Evolutionary conservation across 139 green algal genomes (phyloP).

Genomic region (Marvania coccoides): DNA sequence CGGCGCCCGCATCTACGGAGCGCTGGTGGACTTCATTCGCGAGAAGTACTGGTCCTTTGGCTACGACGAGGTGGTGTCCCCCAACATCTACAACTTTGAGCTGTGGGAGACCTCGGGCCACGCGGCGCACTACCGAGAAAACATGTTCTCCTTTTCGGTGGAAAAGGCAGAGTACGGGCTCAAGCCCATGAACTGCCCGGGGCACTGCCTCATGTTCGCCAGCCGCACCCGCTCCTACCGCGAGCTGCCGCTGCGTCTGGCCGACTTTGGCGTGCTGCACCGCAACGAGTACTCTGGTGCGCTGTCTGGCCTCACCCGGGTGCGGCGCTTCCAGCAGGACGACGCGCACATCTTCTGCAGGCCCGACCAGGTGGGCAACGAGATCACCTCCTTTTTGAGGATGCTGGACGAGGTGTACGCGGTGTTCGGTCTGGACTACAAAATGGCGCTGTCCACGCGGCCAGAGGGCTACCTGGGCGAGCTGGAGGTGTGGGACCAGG

Average conservation of each 20-base stretch:
- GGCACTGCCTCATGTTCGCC: constrained; percentile 96
- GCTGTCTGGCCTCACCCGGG: constrained; percentile 78
- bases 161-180: constrained; percentile 92
- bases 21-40: constrained; percentile 65
- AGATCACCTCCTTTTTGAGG: constrained; percentile 76
- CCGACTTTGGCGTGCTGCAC: constrained; percentile 98
- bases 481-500: constrained; percentile 85
- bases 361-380: constrained; percentile 72
- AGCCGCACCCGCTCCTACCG: constrained; percentile 82
- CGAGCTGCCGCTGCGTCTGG: constrained; percentile 89
- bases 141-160: constrained; percentile 96
- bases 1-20: constrained; percentile 92
- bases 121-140: constrained; percentile 95
- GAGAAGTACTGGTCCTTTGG: constrained; percentile 95
- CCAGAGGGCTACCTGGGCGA: constrained; percentile 82
- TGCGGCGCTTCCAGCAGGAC: constrained; percentile 96
- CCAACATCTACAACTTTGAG: constrained; percentile 99
- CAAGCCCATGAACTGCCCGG: constrained; percentile 99
- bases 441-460: constrained; percentile 88
- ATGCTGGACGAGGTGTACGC: constrained; percentile 91
- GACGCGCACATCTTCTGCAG: constrained; percentile 98
- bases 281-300: constrained; percentile 85
- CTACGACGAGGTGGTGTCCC: constrained; percentile 94
- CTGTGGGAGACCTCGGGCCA: constrained; percentile 93
- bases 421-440: constrained; percentile 90